Percentiles rank a stretch among this genome's conserved stretches.
Conservation (phyloP, 192 early-diverging fungal species). For the Geranomyces variabilis region DNA sequence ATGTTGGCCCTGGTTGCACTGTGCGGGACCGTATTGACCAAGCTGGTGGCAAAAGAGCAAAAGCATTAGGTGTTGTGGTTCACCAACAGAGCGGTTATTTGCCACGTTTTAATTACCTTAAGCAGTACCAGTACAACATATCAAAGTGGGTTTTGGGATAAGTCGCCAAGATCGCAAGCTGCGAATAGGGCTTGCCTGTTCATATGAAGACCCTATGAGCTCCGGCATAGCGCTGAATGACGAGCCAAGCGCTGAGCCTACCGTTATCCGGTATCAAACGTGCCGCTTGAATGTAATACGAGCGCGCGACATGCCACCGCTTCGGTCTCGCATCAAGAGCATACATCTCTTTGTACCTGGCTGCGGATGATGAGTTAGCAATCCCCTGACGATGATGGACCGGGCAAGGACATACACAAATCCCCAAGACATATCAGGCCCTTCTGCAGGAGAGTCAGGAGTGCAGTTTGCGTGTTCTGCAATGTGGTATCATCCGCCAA, state of each 20-base stretch:
- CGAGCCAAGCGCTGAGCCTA: not conserved
- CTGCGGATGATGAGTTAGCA: not conserved
- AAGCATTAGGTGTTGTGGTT: not conserved
- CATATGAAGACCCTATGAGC: slow-evolving; percentile 1
- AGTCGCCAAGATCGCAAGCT: slow-evolving; percentile 47
- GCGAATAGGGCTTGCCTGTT: slow-evolving; percentile 44
- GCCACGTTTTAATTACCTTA: slow-evolving; percentile 38
- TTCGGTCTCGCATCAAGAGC: not conserved
- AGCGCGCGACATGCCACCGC: slow-evolving; percentile 6
- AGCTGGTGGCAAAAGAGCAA: slow-evolving; percentile 8
- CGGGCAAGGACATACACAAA: slow-evolving; percentile 26
- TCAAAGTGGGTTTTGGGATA: slow-evolving; percentile 33
- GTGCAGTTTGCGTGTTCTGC: not conserved
- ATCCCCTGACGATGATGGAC: not conserved
- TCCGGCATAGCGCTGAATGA: not conserved
- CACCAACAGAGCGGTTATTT: too few relatives aligned
- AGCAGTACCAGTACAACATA: slow-evolving; percentile 47
- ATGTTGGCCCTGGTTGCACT: slow-evolving; percentile 43
- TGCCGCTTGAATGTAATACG: slow-evolving; percentile 29
- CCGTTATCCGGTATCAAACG: slow-evolving; percentile 27
- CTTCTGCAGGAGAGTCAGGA: slow-evolving; percentile 20
- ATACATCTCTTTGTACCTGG: slow-evolving; percentile 28
- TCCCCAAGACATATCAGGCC: slow-evolving; percentile 43
- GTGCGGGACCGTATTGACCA: slow-evolving; percentile 34
- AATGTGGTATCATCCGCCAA: not conserved